phyloP scores from a whole-genome alignment of 805 yeast genomes.

The Deakozyma indianensis region DNA sequence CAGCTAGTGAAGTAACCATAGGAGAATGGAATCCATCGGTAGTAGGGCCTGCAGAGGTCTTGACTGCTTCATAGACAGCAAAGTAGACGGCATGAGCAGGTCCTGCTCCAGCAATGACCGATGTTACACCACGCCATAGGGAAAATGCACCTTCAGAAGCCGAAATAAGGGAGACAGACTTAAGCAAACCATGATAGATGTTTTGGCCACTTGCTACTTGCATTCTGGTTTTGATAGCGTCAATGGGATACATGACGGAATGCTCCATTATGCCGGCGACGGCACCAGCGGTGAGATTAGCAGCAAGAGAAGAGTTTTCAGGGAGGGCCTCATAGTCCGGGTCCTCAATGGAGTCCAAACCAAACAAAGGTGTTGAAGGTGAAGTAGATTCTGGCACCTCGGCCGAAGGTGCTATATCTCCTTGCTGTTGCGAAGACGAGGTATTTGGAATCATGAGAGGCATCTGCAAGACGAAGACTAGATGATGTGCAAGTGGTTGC shows the following conservation, averaged over 20 bases:
- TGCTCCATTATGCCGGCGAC: conserved; percentile 99
- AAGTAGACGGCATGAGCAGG: conserved; percentile 97
- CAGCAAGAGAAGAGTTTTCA: conserved; percentile 62
- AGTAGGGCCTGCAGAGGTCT: conserved; percentile 32
- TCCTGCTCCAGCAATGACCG: conserved; percentile 94
- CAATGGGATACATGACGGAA: conserved; percentile 91
- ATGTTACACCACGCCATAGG: conserved; percentile 86
- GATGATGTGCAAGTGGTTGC: too few species aligned
- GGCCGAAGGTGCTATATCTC: not conserved
- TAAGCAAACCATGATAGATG: conserved; percentile 32
- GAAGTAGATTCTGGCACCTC: not conserved
- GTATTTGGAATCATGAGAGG: not conserved
- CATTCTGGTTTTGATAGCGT: conserved; percentile 92
- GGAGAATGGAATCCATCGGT: conserved; percentile 37
- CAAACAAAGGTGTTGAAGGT: not conserved
- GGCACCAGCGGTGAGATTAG: conserved; percentile 87
- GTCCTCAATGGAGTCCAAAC: conserved; percentile 1
- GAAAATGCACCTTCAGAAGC: conserved; percentile 79
- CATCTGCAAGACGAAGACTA: not conserved
- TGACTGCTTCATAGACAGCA: conserved; percentile 79
- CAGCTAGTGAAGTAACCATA: conserved; percentile 70
- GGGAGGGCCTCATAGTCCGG: conserved; percentile 85
- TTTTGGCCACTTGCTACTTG: conserved; percentile 35
- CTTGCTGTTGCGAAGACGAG: not conserved
- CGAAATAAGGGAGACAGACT: conserved; percentile 60